Conservation (phyloP, 116 monocot species). For the Phalaenopsis hybrid region DNA sequence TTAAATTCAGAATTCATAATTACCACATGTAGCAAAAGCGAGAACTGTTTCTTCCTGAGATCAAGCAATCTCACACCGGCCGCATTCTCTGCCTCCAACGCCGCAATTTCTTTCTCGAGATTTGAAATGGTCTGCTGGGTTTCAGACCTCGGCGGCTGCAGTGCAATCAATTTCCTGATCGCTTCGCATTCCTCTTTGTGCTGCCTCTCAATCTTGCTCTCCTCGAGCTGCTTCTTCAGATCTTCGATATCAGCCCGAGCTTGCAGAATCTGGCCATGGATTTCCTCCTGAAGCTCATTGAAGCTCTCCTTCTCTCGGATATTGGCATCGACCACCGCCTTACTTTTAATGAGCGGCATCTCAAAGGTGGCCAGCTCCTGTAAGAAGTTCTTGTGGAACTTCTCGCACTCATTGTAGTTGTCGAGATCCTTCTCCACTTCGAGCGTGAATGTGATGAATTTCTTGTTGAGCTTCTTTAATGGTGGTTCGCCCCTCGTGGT, state of each 20-base stretch:
- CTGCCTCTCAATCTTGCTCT: slow-evolving; percentile 88
- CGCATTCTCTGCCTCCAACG: slow-evolving; percentile 74
- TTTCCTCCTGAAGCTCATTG: slow-evolving; percentile 56
- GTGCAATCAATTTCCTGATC: slow-evolving; percentile 66
- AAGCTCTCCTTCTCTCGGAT: slow-evolving; percentile 82
- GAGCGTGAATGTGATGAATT: slow-evolving; percentile 61
- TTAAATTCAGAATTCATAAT: slow-evolving; percentile 12
- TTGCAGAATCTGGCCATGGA: slow-evolving; percentile 56
- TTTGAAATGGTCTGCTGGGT: slow-evolving; percentile 70
- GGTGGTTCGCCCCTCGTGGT: slow-evolving; percentile 96
- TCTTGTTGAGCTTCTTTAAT: slow-evolving; percentile 93
- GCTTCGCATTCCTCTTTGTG: slow-evolving; percentile 98
- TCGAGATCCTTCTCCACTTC: slow-evolving; percentile 84
- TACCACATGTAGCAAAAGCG: slow-evolving; percentile 92
- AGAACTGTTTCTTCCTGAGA: slow-evolving; percentile 87
- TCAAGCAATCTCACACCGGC: slow-evolving; percentile 70
- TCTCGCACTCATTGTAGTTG: slow-evolving; percentile 58
- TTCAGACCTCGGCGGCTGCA: slow-evolving; percentile 81
- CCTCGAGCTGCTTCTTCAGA: slow-evolving; percentile 80
- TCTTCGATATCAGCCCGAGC: slow-evolving; percentile 79
- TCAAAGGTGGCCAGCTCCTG: slow-evolving; percentile 87
- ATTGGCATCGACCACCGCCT: slow-evolving; percentile 84
- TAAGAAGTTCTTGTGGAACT: slow-evolving; percentile 63
- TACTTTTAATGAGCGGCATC: slow-evolving; percentile 83
- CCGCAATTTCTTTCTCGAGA: slow-evolving; percentile 84